phyloP scores from a whole-genome alignment of 2,329 filamentous ascomycete genomes.

The Monosporascus sp. region DNA sequence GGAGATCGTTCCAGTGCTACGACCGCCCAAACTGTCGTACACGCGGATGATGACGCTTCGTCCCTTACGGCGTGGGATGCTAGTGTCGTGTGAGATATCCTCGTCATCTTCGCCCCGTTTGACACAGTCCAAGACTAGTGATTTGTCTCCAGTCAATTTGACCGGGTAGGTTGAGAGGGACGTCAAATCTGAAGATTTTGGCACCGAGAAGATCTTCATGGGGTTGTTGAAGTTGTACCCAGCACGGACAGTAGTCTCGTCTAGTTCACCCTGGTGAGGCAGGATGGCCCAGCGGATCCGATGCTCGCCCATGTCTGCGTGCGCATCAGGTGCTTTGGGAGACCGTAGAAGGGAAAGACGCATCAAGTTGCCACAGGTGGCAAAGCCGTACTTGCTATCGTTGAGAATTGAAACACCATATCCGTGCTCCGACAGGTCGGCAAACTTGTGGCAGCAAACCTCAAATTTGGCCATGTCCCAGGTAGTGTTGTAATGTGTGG shows the following conservation, averaged over 20 bases:
- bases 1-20: constrained; percentile 64
- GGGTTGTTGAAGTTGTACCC: constrained; percentile 91
- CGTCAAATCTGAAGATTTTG: constrained; percentile 24
- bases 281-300: constrained; percentile 86
- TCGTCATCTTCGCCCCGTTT: constrained; percentile 91
- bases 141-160: constrained; percentile 58
- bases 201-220: constrained; percentile 49
- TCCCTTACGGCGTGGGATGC: constrained; percentile 62
- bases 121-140: constrained; percentile 79
- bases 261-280: constrained; percentile 71
- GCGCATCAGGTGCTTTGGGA: constrained; percentile 86
- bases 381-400: constrained; percentile 94
- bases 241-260: constrained; percentile 70
- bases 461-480: constrained; percentile 99
- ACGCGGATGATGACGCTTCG: constrained; percentile 78
- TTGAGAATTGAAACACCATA: constrained; percentile 93
- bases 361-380: constrained; percentile 85
- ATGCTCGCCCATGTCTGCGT: constrained; percentile 91
- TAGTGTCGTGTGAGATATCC: constrained; percentile 59
- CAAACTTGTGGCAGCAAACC: constrained; percentile 93
- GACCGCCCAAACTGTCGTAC: constrained; percentile 85
- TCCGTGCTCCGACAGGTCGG: constrained; percentile 79
- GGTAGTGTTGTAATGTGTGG: constrained; percentile 95
- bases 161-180: constrained; percentile 44
- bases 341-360: constrained; percentile 79